A percentile compares a stretch with the other conserved stretches of the same genome.
Evolutionary conservation across 805 yeast genomes (phyloP).

Genomic region (Lachancea kluyveri): DNA sequence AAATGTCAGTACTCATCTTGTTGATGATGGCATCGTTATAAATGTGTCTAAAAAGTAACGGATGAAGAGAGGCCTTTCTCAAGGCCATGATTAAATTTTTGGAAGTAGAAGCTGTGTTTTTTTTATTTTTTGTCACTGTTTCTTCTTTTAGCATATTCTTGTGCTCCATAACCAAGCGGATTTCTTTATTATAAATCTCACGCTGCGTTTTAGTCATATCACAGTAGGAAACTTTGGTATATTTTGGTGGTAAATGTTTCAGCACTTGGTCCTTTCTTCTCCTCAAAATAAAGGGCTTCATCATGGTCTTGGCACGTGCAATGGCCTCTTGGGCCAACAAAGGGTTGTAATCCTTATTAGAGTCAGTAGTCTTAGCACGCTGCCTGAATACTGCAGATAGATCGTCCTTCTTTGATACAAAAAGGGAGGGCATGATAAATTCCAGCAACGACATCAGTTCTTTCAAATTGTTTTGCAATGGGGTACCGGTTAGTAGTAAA

Average conservation of each 20-base stretch:
- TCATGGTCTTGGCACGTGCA: slow-evolving; percentile 90
- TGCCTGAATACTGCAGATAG: slow-evolving; percentile 80
- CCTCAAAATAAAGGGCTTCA: slow-evolving; percentile 94
- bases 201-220: slow-evolving; percentile 50
- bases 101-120: slow-evolving; percentile 31
- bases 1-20: slow-evolving; percentile 71
- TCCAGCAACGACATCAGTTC: slow-evolving; percentile 88
- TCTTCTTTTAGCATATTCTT: slow-evolving; percentile 25
- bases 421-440: slow-evolving; percentile 80
- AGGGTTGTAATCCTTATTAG: slow-evolving; percentile 58
- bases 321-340: slow-evolving; percentile 87
- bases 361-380: slow-evolving; percentile 63
- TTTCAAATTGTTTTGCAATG: slow-evolving; percentile 85
- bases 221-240: slow-evolving; percentile 59
- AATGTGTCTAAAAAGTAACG: slow-evolving; percentile 66
- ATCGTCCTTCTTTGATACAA: slow-evolving; percentile 76
- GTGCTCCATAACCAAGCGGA: slow-evolving; percentile 37
- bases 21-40: slow-evolving; percentile 51
- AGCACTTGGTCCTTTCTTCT: slow-evolving; percentile 89
- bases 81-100: slow-evolving; percentile 79
- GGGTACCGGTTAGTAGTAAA: slow-evolving; percentile 90
- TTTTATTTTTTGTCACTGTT: slow-evolving; percentile 19
- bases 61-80: slow-evolving; percentile 91
- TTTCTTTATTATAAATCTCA: slow-evolving; percentile 53
- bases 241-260: slow-evolving; percentile 78